phyloP scores from a whole-genome alignment of 495 filamentous ascomycete genomes.

The Hypoxylon lienhwacheense region DNA sequence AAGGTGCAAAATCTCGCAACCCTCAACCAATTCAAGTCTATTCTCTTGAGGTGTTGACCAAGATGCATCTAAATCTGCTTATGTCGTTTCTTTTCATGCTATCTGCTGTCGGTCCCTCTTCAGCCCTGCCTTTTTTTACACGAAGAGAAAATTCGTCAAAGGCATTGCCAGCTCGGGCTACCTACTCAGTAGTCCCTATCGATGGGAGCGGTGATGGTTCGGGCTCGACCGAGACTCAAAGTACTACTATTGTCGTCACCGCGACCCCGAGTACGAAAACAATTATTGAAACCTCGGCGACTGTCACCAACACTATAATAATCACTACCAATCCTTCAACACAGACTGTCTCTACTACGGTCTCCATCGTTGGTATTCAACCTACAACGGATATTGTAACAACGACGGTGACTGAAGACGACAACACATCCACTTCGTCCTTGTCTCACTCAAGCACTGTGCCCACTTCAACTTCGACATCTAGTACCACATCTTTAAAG shows the following conservation, averaged over 20 bases:
- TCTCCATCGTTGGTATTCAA: slow-evolving; percentile 35
- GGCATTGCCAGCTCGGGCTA: slow-evolving; percentile 32
- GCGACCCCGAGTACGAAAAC: slow-evolving; percentile 30
- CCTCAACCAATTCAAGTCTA: slow-evolving; percentile 27
- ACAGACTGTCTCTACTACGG: slow-evolving; percentile 33
- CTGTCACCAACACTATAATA: slow-evolving; percentile 39
- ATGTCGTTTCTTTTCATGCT: slow-evolving; percentile 25
- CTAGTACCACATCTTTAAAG: slow-evolving; percentile 11
- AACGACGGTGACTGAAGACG: slow-evolving; percentile 28
- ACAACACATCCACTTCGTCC: slow-evolving; percentile 19
- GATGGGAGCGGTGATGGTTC: slow-evolving; percentile 32
- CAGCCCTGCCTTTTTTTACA: slow-evolving; percentile 33
- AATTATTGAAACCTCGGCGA: slow-evolving; percentile 31
- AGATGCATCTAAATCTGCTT: slow-evolving; percentile 33
- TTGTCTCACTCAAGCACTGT: slow-evolving; percentile 6
- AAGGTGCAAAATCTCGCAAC: slow-evolving; percentile 21
- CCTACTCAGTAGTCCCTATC: slow-evolving; percentile 44
- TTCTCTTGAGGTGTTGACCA: slow-evolving; percentile 26
- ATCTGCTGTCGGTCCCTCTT: slow-evolving; percentile 20
- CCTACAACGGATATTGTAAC: slow-evolving; percentile 35
- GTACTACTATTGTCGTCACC: slow-evolving; percentile 35
- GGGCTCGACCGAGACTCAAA: slow-evolving; percentile 19
- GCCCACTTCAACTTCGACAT: slow-evolving; percentile 6
- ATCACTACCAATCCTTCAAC: slow-evolving; percentile 32
- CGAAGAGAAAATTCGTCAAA: slow-evolving; percentile 11